Conservation (phyloP, 176 grass and related monocot genomes). For the Leersia perrieri region DNA sequence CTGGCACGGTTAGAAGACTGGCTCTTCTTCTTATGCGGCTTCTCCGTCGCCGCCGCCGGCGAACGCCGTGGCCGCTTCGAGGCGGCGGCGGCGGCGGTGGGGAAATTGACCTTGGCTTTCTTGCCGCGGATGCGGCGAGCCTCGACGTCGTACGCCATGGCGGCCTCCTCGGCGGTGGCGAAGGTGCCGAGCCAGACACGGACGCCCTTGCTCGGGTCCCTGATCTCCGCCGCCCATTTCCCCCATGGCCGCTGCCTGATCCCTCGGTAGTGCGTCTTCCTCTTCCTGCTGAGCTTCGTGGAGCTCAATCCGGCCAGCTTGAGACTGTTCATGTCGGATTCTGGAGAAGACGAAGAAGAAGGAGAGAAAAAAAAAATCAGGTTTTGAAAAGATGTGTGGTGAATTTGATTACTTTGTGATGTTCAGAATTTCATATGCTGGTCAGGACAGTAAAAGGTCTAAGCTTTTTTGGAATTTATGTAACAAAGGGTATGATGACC, state of each 20-base stretch:
- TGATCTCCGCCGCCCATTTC: constrained; percentile 88
- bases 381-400: not conserved
- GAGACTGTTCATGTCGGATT: not conserved
- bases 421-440: not conserved
- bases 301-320: not conserved
- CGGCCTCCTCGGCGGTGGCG: constrained; percentile 73
- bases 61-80: not conserved
- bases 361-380: not conserved
- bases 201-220: constrained; percentile 74
- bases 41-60: not conserved
- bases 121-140: constrained; percentile 70
- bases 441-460: not conserved
- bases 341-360: not conserved
- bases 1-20: not conserved
- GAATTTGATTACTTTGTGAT: not conserved
- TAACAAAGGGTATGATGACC: too few species aligned
- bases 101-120: constrained; percentile 88
- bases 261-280: constrained; percentile 58
- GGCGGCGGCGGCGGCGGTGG: constrained; percentile 8
- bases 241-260: constrained; percentile 71
- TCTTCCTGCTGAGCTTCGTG: constrained; percentile 42
- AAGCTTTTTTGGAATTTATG: not conserved
- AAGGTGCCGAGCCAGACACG: constrained; percentile 79
- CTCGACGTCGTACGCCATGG: constrained; percentile 64
- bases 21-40: not conserved